phyloP scores from a whole-genome alignment of 2,329 filamentous ascomycete genomes.

The Clonostachys byssicola region DNA sequence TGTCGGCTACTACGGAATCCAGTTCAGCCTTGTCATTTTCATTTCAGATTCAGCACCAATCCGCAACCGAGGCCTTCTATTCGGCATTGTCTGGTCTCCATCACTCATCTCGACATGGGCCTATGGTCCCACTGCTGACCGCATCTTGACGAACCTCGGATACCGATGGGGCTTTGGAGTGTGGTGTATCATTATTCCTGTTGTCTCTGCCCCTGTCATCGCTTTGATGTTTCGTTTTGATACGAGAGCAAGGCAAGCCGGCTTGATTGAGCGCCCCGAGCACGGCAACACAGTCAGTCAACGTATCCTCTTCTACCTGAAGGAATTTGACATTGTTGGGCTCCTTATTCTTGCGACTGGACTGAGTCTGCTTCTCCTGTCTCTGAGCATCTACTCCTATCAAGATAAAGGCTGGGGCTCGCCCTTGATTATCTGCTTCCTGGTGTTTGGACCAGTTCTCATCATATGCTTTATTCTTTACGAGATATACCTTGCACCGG shows the following conservation, averaged over 20 bases:
- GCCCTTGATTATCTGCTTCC: slow-evolving; percentile 33
- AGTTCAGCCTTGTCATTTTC: slow-evolving; percentile 60
- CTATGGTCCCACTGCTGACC: slow-evolving; percentile 50
- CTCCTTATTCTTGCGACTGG: slow-evolving; percentile 56
- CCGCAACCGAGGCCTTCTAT: slow-evolving; percentile 60
- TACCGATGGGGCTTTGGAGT: slow-evolving; percentile 68
- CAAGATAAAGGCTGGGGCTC: slow-evolving; percentile 33
- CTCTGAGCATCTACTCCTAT: slow-evolving; percentile 54
- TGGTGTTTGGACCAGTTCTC: slow-evolving; percentile 29
- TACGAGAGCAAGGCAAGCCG: slow-evolving; percentile 48
- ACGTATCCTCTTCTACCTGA: slow-evolving; percentile 37
- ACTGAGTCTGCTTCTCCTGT: slow-evolving; percentile 61
- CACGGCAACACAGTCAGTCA: not conserved
- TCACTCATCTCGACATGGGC: slow-evolving; percentile 64
- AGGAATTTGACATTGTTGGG: slow-evolving; percentile 62
- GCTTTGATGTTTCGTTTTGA: slow-evolving; percentile 52
- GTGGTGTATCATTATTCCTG: slow-evolving; percentile 59
- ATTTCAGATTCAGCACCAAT: slow-evolving; percentile 65
- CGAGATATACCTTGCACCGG: slow-evolving; percentile 30
- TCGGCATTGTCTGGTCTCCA: slow-evolving; percentile 61
- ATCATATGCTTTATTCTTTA: slow-evolving; percentile 29
- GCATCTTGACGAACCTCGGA: slow-evolving; percentile 42
- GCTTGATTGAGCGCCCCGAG: slow-evolving; percentile 35
- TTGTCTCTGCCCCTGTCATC: slow-evolving; percentile 51
- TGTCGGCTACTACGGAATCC: slow-evolving; percentile 35